Evolutionary conservation across 2,329 filamentous ascomycete genomes (phyloP), one percentile per base, ranked within the genome.

Genomic region (Fusarium nelsonii): DNA sequence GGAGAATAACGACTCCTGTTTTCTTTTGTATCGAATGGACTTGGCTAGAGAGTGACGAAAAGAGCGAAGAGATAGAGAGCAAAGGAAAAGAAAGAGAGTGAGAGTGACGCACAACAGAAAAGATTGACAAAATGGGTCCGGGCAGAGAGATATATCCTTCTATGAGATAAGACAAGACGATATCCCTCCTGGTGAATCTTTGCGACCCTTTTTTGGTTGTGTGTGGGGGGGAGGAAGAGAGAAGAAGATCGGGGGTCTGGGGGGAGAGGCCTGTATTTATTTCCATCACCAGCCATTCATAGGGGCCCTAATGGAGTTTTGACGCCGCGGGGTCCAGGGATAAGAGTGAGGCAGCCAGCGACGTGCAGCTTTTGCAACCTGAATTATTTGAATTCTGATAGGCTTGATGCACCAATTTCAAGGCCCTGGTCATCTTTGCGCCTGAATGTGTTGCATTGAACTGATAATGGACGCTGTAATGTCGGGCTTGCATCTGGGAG

Each of bases 141-240:
- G 85, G 81, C 84, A 80, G 82, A 81, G 84, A 81, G 81, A 80
- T 77, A 79, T 76, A 73, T 70, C 78, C 78, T 49, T 68, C 76
- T 30, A 18, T 16, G 48, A 40, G 48, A 51, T n/a, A 83, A 59
- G 82, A 82, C 83, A 83, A 59, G 82, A 82, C 83, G 83, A 84
- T 81, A 84, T 81, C 83, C 83, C 82, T 81, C 80, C 75, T 79
- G 77, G 78, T 80, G 78, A 80, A 73, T 72, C 80, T 88, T 88
- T 88, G 86, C 86, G 85, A 84, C 86, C 86, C 85, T 81, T 80
- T 80, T 79, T 80, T 81, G 84, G 80, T 83, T 78, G 82, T 80
- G 84, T 84, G 84, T 85, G 84, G 82, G 81, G 81, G 81, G 81
- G 79, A 80, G 81, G 78, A 79, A 81, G 78, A 81, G 68, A 77